Evolutionary conservation across 768 basidiomycete species (phyloP).

Genomic region (Suillus cothurnatus): DNA sequence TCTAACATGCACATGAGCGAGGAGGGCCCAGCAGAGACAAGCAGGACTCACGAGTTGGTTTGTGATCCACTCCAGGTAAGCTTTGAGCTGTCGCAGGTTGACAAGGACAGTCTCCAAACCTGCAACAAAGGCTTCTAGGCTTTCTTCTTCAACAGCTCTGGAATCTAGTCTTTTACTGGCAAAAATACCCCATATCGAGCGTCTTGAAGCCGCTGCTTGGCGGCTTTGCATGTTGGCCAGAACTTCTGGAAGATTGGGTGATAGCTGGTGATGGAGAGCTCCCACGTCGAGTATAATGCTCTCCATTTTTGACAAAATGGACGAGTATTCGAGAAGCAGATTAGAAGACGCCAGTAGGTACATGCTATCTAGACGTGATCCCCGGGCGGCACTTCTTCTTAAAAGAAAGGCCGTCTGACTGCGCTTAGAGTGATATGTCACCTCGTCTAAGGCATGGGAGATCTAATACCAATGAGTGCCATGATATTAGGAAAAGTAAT

Average conservation of each 20-base stretch:
- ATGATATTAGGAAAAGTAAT: not conserved
- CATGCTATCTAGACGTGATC: slow-evolving; percentile 25
- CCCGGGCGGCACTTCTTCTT: slow-evolving; percentile 6
- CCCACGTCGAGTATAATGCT: slow-evolving; percentile 19
- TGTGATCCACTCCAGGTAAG: slow-evolving; percentile 33
- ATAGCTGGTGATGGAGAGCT: slow-evolving; percentile 18
- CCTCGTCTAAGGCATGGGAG: slow-evolving; percentile 32
- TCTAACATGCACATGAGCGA: slow-evolving; percentile 13
- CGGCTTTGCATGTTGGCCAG: not conserved
- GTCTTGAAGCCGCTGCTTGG: slow-evolving; percentile 11
- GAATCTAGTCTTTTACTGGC: not conserved
- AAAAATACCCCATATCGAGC: not conserved
- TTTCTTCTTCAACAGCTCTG: slow-evolving; percentile 11
- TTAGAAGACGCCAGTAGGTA: slow-evolving; percentile 33
- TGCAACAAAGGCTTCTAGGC: slow-evolving; percentile 15
- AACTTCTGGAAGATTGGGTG: slow-evolving; percentile 3
- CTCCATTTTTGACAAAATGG: slow-evolving; percentile 24
- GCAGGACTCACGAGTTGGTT: slow-evolving; percentile 26
- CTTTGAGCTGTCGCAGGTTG: slow-evolving; percentile 21
- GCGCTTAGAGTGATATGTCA: slow-evolving; percentile 21
- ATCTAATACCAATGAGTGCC: slow-evolving; percentile 21
- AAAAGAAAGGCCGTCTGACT: slow-evolving; percentile 2
- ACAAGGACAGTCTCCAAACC: slow-evolving; percentile 26
- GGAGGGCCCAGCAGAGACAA: slow-evolving; percentile 16
- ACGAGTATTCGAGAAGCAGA: slow-evolving; percentile 35